Evolutionary conservation across 208 protist species (phyloP), one percentile per base, ranked within the genome.

Genomic region (Borovskyia barvae): DNA sequence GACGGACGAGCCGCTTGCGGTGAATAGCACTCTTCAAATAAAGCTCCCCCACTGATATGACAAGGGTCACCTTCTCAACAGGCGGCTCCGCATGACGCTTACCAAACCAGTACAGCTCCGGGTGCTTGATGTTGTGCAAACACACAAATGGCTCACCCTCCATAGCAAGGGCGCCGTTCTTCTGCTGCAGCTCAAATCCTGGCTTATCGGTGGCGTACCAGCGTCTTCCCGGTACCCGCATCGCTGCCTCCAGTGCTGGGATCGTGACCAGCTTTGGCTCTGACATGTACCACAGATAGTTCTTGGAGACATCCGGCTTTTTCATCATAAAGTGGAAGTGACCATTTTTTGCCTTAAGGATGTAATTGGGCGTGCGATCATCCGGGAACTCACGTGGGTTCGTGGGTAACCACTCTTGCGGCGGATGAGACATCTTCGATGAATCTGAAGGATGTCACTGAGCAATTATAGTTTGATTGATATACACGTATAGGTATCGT

Each of bases 251-350:
- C 22, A 92, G 69, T 45, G 75, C 50, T 4, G 54, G 72, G 19
- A 77, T 24, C 6, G 59, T 53, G 39, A 77, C 71, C 1, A 69
- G 52, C 39, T 69, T 65, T 11, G 68, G 58, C 25, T 81, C 59
- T 11, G 75, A 77, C 80, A 92, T 87, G 73, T 88, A 88, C 85
- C 85, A 92, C 24, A 88, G 42, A 52, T 80, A 92, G 60, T 70
- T 70, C 49, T 75, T 70, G 25, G 63, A 59, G 20, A 63, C 68
- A 53, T 75, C 55, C 9, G 85, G 85, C 63, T 81, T 72, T 15
- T 48, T 37, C 65, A 75, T 75, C 43, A 84, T 50, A 43, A 85
- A 92, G 43, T 75, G 65, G 39, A 82, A 84, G 52, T 82, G 60
- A 30, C 85, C 85, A 63, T 83, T 85, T 63, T 81, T 82, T 9